Percentiles rank a stretch among this genome's conserved stretches.
These are phyloP conservation scores for Didymella sp. DNA, from an alignment of 2,329 filamentous ascomycete species.

Conservation along the genomic window DNA sequence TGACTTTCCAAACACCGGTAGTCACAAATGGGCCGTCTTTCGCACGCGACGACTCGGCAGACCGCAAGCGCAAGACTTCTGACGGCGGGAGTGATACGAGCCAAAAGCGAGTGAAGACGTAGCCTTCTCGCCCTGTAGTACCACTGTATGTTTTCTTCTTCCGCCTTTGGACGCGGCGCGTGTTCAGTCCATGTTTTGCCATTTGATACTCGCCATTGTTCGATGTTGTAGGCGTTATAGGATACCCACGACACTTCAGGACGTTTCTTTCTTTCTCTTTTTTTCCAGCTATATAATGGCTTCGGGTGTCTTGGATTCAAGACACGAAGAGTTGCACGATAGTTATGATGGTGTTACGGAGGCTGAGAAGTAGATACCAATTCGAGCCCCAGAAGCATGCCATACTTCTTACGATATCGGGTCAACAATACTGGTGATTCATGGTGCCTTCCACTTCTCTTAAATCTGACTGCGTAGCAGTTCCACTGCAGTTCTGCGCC, in stretches of 20 bases:
- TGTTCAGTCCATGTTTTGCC: constrained; percentile 18
- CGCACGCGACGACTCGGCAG: constrained; percentile 51
- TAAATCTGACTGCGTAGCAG: neutral
- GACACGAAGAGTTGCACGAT: constrained; percentile 14
- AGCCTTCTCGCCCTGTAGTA: constrained; percentile 18
- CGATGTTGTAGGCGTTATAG: constrained; percentile 32
- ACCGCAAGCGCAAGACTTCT: constrained; percentile 52
- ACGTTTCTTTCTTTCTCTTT: constrained; percentile 25
- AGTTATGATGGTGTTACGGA: constrained; percentile 11
- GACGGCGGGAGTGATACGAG: constrained; percentile 49
- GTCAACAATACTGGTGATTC: neutral
- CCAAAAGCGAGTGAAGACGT: constrained; percentile 49
- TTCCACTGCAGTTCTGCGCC: constrained; percentile 11
- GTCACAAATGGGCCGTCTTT: constrained; percentile 54
- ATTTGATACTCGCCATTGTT: constrained; percentile 17
- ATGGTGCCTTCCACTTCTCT: neutral
- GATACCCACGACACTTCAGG: constrained; percentile 35
- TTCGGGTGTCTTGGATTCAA: constrained; percentile 8
- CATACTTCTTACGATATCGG: neutral
- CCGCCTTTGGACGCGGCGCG: constrained; percentile 18
- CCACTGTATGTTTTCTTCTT: constrained; percentile 15
- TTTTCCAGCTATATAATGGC: constrained; percentile 13
- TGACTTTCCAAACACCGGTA: constrained; percentile 87
- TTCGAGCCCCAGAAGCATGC: neutral
- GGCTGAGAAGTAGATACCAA: constrained; percentile 26